Evolutionary conservation across 139 green algal species (phyloP).

Genomic region (Picochlorum sp.): DNA sequence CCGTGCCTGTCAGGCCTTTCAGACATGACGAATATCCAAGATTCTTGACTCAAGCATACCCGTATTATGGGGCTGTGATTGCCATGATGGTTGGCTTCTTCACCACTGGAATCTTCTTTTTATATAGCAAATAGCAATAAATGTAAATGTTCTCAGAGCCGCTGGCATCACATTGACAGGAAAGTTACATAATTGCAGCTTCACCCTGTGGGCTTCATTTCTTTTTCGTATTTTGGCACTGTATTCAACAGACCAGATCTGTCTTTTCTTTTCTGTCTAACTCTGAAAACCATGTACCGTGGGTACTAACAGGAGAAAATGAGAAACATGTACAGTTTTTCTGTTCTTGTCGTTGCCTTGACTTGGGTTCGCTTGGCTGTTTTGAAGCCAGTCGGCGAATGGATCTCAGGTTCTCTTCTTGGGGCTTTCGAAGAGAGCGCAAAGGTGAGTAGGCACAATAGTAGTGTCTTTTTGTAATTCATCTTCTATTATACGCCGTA

Average conservation of each 20-base stretch:
- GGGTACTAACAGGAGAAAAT: neutral
- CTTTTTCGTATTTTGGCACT: too few relatives aligned
- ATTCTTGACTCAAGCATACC: slow-evolving; percentile 70
- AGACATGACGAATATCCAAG: slow-evolving; percentile 91
- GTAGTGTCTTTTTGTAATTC: too few relatives aligned
- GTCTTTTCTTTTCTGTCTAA: neutral
- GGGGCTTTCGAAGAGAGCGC: too few relatives aligned
- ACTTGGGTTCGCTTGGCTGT: too few relatives aligned
- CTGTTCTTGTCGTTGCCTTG: neutral
- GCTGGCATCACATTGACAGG: neutral
- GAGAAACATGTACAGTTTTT: neutral
- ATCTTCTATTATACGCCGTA: too few relatives aligned
- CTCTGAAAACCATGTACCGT: neutral
- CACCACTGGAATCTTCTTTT: slow-evolving; percentile 43
- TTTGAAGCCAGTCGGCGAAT: too few relatives aligned
- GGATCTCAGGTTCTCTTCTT: too few relatives aligned
- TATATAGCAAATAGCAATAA: slow-evolving; percentile 53
- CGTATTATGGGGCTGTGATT: slow-evolving; percentile 67
- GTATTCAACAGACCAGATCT: too few relatives aligned
- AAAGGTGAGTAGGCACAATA: too few relatives aligned
- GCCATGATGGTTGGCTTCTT: slow-evolving; percentile 70
- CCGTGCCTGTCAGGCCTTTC: slow-evolving; percentile 83
- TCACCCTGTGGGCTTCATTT: too few relatives aligned
- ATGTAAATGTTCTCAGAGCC: neutral
- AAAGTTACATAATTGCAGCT: neutral